Conservation (phyloP, 1,284 basidiomycete genomes). For the Fomitiporia mediterranea region DNA sequence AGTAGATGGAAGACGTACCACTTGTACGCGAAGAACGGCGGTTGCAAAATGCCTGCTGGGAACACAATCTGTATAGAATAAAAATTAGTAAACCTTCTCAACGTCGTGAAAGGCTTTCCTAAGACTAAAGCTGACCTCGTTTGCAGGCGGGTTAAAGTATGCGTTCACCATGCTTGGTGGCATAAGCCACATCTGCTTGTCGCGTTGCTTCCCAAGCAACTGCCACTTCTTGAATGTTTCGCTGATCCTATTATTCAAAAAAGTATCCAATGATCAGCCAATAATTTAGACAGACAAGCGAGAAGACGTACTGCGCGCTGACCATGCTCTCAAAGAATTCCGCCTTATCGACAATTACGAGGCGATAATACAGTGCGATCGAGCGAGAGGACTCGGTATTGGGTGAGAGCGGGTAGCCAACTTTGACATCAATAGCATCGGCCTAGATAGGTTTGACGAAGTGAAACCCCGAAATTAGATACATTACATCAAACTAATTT, state of each 20-base stretch:
- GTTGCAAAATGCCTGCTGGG: conserved; percentile 91
- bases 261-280: conserved; percentile 14
- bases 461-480: not conserved
- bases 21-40: conserved; percentile 84
- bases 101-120: not conserved
- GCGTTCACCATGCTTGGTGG: conserved; percentile 77
- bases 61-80: conserved; percentile 75
- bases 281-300: not conserved
- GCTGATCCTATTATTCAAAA: conserved; percentile 39
- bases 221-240: conserved; percentile 68
- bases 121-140: conserved; percentile 49
- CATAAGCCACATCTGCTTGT: conserved; percentile 87
- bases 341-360: conserved; percentile 59
- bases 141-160: conserved; percentile 76
- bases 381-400: conserved; percentile 73
- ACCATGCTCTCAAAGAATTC: conserved; percentile 87
- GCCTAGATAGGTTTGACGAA: conserved; percentile 41
- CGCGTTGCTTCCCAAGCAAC: conserved; percentile 66
- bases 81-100: not conserved
- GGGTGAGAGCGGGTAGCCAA: conserved; percentile 85
- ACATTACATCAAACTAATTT: not conserved
- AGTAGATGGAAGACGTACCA: conserved; percentile 50
- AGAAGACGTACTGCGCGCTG: conserved; percentile 48
- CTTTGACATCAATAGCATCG: conserved; percentile 75
- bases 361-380: conserved; percentile 71